phyloP scores from a whole-genome alignment of 192 early-diverging fungal species.

The Umbelopsis sp. region DNA sequence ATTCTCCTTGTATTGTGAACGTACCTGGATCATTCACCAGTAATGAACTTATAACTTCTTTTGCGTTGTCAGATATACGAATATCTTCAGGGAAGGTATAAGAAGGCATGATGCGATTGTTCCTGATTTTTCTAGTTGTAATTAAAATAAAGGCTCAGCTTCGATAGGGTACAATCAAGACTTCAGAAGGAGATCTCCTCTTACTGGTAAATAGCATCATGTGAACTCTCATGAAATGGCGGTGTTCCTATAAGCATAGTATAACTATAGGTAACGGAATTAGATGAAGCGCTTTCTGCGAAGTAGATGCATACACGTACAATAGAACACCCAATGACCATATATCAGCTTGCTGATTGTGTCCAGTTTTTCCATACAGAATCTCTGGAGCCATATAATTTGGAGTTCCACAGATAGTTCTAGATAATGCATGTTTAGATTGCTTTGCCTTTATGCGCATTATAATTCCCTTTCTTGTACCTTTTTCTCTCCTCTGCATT shows the following conservation, averaged over 20 bases:
- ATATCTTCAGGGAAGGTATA: slow-evolving; percentile 76
- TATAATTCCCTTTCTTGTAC: slow-evolving; percentile 44
- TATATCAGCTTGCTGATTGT: slow-evolving; percentile 93
- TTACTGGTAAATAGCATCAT: slow-evolving; percentile 78
- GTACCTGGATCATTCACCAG: slow-evolving; percentile 67
- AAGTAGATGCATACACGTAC: slow-evolving; percentile 44
- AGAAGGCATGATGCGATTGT: slow-evolving; percentile 43
- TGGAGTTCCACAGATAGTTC: slow-evolving; percentile 95
- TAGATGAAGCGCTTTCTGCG: neutral
- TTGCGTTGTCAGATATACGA: slow-evolving; percentile 61
- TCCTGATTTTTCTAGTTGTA: slow-evolving; percentile 60
- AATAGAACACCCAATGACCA: slow-evolving; percentile 93
- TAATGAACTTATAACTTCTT: slow-evolving; percentile 68
- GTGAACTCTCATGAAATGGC: slow-evolving; percentile 86
- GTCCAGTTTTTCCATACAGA: slow-evolving; percentile 77
- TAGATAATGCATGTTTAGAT: slow-evolving; percentile 26
- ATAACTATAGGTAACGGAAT: slow-evolving; percentile 51
- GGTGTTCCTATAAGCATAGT: slow-evolving; percentile 87
- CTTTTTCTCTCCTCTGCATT: slow-evolving; percentile 86
- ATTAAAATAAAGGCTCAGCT: too few relatives aligned
- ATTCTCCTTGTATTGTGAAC: slow-evolving; percentile 18
- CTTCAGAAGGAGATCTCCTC: neutral
- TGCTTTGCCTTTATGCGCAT: neutral
- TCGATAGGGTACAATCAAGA: neutral
- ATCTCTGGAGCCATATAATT: slow-evolving; percentile 99